Percentiles rank a stretch among this genome's conserved stretches.
Evolutionary conservation across 306 rosid genomes (phyloP).

Genomic region (Malus domestica): DNA sequence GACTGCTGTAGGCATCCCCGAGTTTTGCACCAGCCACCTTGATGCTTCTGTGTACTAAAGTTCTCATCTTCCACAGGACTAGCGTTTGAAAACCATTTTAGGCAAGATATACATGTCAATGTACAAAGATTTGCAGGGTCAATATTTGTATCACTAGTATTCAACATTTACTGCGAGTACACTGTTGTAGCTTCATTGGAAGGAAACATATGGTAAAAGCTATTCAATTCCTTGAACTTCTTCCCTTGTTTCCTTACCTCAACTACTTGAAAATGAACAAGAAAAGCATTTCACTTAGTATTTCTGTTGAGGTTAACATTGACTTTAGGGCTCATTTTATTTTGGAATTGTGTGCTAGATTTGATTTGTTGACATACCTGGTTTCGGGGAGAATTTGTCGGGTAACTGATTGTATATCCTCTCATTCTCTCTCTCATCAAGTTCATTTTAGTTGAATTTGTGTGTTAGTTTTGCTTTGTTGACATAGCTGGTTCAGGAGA

Average conservation of each 20-base stretch:
- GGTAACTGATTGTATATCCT: no score
- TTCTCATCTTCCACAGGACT: not conserved
- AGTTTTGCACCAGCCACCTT: conserved; percentile 1
- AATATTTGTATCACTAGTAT: not conserved
- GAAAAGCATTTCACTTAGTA: not conserved
- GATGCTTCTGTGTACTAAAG: not conserved
- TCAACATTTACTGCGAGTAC: conserved; percentile 3
- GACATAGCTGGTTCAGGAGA: no score
- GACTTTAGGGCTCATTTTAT: not conserved
- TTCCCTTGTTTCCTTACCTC: not conserved
- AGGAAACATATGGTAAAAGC: conserved; percentile 1
- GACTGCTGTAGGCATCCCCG: not conserved
- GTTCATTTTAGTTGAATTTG: no score
- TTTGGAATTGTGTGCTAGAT: not conserved
- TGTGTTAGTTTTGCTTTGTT: no score
- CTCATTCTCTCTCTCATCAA: no score
- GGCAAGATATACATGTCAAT: conserved; percentile 18
- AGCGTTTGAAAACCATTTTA: conserved; percentile 14
- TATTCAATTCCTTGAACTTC: not conserved
- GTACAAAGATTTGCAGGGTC: conserved; percentile 25
- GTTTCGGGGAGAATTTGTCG: not conserved
- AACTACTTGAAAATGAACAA: not conserved
- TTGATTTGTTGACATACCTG: not conserved
- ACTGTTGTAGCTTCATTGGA: not conserved
- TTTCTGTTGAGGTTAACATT: not conserved